A percentile compares a stretch with the other conserved stretches of the same genome.
These are phyloP conservation scores for Pyropia haitanensis DNA, from an alignment of 23 red algal species.

Conservation along the genomic window DNA sequence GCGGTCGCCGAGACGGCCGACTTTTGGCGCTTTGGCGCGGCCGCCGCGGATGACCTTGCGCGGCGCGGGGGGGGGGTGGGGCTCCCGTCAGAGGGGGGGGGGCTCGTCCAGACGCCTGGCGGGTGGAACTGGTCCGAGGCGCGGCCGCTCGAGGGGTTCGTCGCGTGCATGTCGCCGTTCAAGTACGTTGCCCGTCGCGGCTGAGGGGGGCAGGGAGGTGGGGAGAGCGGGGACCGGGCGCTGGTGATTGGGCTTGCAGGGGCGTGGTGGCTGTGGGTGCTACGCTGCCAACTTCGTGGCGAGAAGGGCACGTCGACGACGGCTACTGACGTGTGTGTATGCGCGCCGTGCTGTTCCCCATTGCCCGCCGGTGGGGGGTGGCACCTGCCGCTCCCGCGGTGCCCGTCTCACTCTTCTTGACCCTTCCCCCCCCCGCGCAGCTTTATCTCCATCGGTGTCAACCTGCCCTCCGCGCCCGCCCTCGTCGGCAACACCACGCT, in stretches of 20 bases:
- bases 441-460: slow-evolving; percentile 50
- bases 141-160: slow-evolving; percentile 55
- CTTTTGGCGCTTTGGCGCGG: slow-evolving; percentile 52
- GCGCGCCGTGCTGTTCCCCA: no score
- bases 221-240: no score
- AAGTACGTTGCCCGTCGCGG: background rate
- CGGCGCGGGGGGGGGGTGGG: background rate
- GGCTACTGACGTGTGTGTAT: no score
- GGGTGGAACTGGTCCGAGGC: slow-evolving; percentile 47
- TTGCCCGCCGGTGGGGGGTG: no score
- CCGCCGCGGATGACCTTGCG: background rate
- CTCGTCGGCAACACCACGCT: slow-evolving; percentile 59
- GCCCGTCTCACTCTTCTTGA: no score
- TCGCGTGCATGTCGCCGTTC: slow-evolving; percentile 45
- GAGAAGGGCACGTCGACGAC: no score
- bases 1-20: slow-evolving; percentile 53
- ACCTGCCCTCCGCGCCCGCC: slow-evolving; percentile 45
- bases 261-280: no score
- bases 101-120: slow-evolving; percentile 29
- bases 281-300: no score
- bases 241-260: no score
- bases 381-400: no score
- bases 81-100: slow-evolving; percentile 9
- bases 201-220: no score
- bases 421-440: no score